Base-by-base conservation (phyloP, 1,284 basidiomycete species). In the Sanghuangporus weigelae region DNA sequence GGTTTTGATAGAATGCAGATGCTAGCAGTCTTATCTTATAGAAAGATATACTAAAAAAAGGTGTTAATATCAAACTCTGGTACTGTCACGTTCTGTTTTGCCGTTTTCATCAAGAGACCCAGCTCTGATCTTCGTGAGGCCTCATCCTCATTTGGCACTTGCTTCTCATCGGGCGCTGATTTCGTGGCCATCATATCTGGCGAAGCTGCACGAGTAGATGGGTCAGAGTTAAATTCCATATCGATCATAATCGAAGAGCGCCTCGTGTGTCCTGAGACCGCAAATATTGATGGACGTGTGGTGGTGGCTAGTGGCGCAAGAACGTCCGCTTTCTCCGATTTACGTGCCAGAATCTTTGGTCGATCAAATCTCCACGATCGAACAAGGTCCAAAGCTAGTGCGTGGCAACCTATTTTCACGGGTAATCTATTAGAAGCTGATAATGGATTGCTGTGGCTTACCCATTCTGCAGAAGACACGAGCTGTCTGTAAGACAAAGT, bases 401-500 rank as follows among this genome's bases (percentile, higher is more conserved):
- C 82, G 73, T 97, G 95, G 69, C 95, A 98, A n/a, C 96, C 95
- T 96, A 71, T 2, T 62, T 31, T 31, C 40, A 62, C 49, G 21
- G 57, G 60, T 50, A 26, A 51, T 64, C 63, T 63, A 44, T 60
- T 54, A 57, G 55, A 58, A 53, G 39, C 44, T n/a, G 54, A 12
- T 12, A 50, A 62, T 42, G 12, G 7, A 14, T 11, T 23, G 44
- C 59, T 59, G 39, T n/a, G 4, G 73, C 87, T 62, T 67, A 93
- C 95, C 95, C 94, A 97, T 95, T 60, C 92, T 81, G 70, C 89
- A 92, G 71, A 98, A 94, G 2, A 96, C 92, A 23, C 93, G 84
- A 0, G 93, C 91, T 68, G 93, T 95, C 75, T 97, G 95, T 46
- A 95, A 79, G 5, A 97, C 93, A 74, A 97, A 98, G 72, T 92